These are phyloP conservation scores for Cytospora mali DNA, from an alignment of 2,329 filamentous ascomycete genomes.

Conservation along the genomic window DNA sequence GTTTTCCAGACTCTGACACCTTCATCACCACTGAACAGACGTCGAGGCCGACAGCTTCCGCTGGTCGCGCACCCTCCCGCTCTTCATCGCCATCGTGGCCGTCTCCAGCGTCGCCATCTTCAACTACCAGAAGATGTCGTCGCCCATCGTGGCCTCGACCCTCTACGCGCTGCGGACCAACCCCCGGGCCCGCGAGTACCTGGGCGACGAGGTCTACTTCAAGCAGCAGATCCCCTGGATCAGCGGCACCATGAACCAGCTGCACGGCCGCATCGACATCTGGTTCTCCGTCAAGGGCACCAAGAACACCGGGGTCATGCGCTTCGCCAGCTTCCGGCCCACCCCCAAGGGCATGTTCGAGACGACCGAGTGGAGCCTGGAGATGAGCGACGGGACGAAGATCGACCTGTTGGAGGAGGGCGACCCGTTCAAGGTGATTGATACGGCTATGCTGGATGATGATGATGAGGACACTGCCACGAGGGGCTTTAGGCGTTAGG, in stretches of 20 bases:
- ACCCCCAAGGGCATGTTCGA: slow-evolving; percentile 68
- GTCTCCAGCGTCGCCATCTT: slow-evolving; percentile 83
- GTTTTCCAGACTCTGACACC: neutral
- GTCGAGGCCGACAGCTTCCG: slow-evolving; percentile 51
- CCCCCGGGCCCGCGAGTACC: slow-evolving; percentile 68
- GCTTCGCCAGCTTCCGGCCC: slow-evolving; percentile 75
- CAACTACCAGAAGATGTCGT: slow-evolving; percentile 98
- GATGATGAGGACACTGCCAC: slow-evolving; percentile 38
- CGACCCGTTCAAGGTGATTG: slow-evolving; percentile 67
- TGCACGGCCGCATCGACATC: slow-evolving; percentile 89
- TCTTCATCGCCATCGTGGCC: slow-evolving; percentile 75
- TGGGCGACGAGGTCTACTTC: slow-evolving; percentile 90
- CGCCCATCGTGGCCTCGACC: slow-evolving; percentile 80
- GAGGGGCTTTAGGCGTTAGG: slow-evolving; percentile 53
- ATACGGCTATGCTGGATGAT: slow-evolving; percentile 33
- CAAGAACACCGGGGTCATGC: slow-evolving; percentile 70
- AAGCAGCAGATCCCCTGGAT: slow-evolving; percentile 81
- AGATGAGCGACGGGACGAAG: slow-evolving; percentile 59
- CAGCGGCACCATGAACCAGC: slow-evolving; percentile 84
- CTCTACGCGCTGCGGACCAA: slow-evolving; percentile 91
- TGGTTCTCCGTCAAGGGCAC: slow-evolving; percentile 84
- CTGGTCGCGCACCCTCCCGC: slow-evolving; percentile 74
- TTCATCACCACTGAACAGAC: slow-evolving; percentile 35
- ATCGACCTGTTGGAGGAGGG: slow-evolving; percentile 74
- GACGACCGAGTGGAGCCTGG: slow-evolving; percentile 88